Evolutionary conservation across 768 basidiomycete species (phyloP), one percentile per base, ranked within the genome.

Genomic region (Mycena capillaripes): DNA sequence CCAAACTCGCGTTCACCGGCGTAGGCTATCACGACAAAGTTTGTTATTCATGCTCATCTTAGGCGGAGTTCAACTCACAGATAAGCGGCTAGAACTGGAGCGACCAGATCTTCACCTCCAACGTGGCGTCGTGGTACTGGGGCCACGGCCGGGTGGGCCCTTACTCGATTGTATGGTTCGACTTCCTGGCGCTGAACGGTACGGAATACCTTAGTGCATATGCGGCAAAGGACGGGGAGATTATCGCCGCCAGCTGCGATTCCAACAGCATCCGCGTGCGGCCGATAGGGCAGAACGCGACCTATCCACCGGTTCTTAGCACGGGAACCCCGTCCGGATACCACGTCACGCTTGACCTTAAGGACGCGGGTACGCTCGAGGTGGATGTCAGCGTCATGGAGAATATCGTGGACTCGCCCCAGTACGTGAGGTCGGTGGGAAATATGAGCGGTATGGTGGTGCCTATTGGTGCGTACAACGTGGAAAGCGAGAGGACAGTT

Each of bases 141-240:
- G 75, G 72, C 38, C 74, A 76, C 68, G 75, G 70, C 17, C 56
- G 75, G 3, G 23, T 74, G 17, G 75, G 73, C 9, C 70, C 75
- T 3, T 76, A 76, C 53, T 76, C 75, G 36, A 46, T 76, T 59
- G 75, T 76, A 17, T 76, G 73, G 73, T 74, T 74, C 67, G 66
- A 71, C 23, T 23, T 56, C 38, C 57, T 74, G n/a, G 71, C 66
- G 14, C 36, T 36, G 10, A 64, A 61, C 30, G 73, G 73, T 11
- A 61, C 48, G 14, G 66, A 69, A n/a, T 46, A 67, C 17, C 23
- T 65, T 57, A 72, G 66, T 65, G 70, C 66, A 4, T 76, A 74
- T 27, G 70, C 65, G 32, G 32, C 75, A 7, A 34, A 71, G 58
- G 44, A 76, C 44, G 58, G 62, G 5, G 9, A 3, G 1, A 73